Evolutionary conservation across 1,139 yeast genomes (phyloP).

Genomic region (Scheffersomyces parashehatae): DNA sequence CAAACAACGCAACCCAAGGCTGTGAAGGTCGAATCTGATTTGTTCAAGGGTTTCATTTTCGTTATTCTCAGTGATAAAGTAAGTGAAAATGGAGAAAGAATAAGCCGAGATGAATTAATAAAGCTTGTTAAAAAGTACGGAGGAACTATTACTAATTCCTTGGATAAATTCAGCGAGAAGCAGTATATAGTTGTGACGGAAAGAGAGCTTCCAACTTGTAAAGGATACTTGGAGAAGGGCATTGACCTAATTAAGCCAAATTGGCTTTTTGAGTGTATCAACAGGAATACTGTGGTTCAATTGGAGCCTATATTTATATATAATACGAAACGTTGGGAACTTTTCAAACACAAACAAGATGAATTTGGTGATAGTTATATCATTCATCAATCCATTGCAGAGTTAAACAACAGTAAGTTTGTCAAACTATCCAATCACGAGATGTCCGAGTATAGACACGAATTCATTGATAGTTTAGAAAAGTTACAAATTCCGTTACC

Average conservation of each 20-base stretch:
- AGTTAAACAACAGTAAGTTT: slow-evolving; percentile 2
- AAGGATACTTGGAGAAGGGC: slow-evolving; percentile 43
- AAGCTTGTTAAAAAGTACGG: slow-evolving; percentile 49
- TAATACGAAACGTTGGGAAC: slow-evolving; percentile 14
- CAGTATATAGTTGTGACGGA: slow-evolving; percentile 18
- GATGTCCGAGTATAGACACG: slow-evolving; percentile 7
- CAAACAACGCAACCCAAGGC: slow-evolving; percentile 6
- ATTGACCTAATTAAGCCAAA: slow-evolving; percentile 63
- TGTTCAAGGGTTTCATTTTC: slow-evolving; percentile 29
- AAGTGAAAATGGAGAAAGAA: slow-evolving; percentile 24
- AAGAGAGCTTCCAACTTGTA: slow-evolving; percentile 19
- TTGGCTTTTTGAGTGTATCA: slow-evolving; percentile 74
- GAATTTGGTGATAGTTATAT: slow-evolving; percentile 56
- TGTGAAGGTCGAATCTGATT: slow-evolving; percentile 14
- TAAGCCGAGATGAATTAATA: slow-evolving; percentile 35
- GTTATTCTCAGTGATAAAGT: slow-evolving; percentile 47
- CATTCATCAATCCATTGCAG: slow-evolving; percentile 15
- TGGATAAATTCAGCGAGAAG: slow-evolving; percentile 3
- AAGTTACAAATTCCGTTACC: slow-evolving; percentile 17
- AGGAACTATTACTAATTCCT: slow-evolving; percentile 37
- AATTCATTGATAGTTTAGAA: slow-evolving; percentile 9
- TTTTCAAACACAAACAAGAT: slow-evolving; percentile 33
- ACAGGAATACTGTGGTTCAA: slow-evolving; percentile 40
- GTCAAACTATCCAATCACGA: slow-evolving; percentile 7
- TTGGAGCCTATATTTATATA: slow-evolving; percentile 64